Conservation (phyloP, 1,284 basidiomycete genomes). For the Trametes polyzona region DNA sequence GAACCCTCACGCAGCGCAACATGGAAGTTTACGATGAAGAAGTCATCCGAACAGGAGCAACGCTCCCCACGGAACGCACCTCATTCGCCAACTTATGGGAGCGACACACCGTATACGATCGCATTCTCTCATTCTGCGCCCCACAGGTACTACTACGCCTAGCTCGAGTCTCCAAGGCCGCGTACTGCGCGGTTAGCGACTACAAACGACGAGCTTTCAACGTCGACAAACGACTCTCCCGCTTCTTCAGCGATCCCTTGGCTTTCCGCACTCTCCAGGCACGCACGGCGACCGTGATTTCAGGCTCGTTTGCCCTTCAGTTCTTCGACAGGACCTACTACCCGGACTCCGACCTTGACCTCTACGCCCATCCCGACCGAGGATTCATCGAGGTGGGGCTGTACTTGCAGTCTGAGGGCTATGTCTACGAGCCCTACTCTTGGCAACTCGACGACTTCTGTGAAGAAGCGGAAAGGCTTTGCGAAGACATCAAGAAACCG, state of each 20-base stretch:
- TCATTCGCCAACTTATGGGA: too few species aligned
- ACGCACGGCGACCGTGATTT: constrained; percentile 39
- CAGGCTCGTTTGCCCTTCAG: constrained; percentile 45
- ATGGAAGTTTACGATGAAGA: too few species aligned
- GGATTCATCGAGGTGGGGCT: constrained; percentile 19
- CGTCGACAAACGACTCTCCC: constrained; percentile 30
- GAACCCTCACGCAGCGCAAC: too few species aligned
- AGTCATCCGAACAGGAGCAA: too few species aligned
- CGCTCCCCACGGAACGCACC: too few species aligned
- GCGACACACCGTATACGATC: too few species aligned
- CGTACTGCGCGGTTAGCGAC: not conserved
- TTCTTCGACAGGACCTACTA: constrained; percentile 41
- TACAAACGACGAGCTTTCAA: constrained; percentile 22
- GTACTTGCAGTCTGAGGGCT: constrained; percentile 24
- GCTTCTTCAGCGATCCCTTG: constrained; percentile 32
- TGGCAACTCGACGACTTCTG: constrained; percentile 8
- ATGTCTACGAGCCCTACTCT: constrained; percentile 17
- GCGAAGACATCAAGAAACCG: not conserved
- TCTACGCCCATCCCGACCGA: constrained; percentile 36
- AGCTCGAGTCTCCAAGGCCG: constrained; percentile 10
- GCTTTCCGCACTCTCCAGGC: constrained; percentile 39
- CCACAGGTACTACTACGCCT: constrained; percentile 11
- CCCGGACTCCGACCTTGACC: constrained; percentile 41
- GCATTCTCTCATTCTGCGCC: constrained; percentile 17
- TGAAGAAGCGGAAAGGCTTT: constrained; percentile 3